Conservation (phyloP, 2,329 filamentous ascomycete species). For the Teratosphaeria destructans region DNA sequence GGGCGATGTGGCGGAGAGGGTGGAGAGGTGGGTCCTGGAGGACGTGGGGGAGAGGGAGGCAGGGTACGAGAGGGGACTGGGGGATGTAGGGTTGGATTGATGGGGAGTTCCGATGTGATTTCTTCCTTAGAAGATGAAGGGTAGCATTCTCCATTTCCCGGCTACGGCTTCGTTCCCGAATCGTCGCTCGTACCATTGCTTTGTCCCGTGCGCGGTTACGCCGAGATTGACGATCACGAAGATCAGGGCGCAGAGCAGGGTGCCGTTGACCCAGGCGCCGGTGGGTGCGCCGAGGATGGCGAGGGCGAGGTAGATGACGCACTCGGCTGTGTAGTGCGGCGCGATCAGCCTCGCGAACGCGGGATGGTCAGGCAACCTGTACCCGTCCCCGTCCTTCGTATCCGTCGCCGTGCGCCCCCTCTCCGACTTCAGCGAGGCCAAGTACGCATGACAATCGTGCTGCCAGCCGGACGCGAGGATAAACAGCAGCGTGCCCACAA, state of each 20-base stretch:
- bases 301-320: constrained; percentile 70
- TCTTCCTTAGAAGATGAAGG: constrained; percentile 38
- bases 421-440: constrained; percentile 29
- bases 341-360: constrained; percentile 65
- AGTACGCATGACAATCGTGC: constrained; percentile 46
- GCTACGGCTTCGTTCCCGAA: constrained; percentile 59
- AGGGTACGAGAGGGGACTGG: not conserved
- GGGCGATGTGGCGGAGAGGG: constrained; percentile 26
- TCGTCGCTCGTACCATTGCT: constrained; percentile 64
- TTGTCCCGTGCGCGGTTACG: constrained; percentile 68
- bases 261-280: constrained; percentile 53
- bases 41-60: not conserved
- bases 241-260: constrained; percentile 55
- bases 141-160: constrained; percentile 66
- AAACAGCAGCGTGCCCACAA: constrained; percentile 53
- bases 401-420: not conserved
- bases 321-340: constrained; percentile 88
- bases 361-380: constrained; percentile 65
- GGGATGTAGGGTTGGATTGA: not conserved
- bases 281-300: constrained; percentile 59
- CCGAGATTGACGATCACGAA: constrained; percentile 76
- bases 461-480: constrained; percentile 62
- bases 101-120: not conserved
- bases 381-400: constrained; percentile 28
- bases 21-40: constrained; percentile 24